Evolutionary conservation across 306 rosid genomes (phyloP).

Genomic region (Crataegus laevigata): DNA sequence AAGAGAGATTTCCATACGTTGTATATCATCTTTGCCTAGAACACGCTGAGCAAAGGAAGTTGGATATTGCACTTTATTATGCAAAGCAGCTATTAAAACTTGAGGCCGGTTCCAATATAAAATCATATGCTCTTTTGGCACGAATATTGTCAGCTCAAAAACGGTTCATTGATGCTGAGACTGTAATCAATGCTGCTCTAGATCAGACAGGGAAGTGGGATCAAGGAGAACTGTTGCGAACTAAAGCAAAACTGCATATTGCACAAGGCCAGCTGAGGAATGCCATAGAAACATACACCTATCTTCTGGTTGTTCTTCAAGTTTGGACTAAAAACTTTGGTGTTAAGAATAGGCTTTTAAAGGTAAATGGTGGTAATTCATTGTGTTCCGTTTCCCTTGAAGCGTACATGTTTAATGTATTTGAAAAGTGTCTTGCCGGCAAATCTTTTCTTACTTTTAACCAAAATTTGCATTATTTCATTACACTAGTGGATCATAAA

Average conservation of each 20-base stretch:
- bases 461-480: not conserved
- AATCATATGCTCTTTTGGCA: constrained; percentile 54
- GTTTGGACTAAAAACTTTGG: constrained; percentile 54
- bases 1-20: constrained; percentile 55
- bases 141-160: constrained; percentile 78
- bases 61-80: constrained; percentile 54
- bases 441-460: not conserved
- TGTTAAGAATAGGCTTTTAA: constrained; percentile 40
- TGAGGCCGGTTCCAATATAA: constrained; percentile 64
- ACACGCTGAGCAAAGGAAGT: constrained; percentile 78
- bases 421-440: not conserved
- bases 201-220: constrained; percentile 91
- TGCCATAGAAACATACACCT: constrained; percentile 62
- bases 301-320: constrained; percentile 79
- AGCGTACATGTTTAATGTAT: not conserved
- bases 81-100: constrained; percentile 60
- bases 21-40: constrained; percentile 75
- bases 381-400: not conserved
- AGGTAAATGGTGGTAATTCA: constrained; percentile 33
- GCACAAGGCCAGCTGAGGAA: constrained; percentile 69
- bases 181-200: constrained; percentile 68
- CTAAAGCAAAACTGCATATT: constrained; percentile 76
- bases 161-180: constrained; percentile 64
- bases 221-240: constrained; percentile 73
- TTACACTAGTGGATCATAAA: not conserved